These are phyloP conservation scores for Inonotus obliquus DNA, from an alignment of 1,284 basidiomycete genomes.

Conservation along the genomic window DNA sequence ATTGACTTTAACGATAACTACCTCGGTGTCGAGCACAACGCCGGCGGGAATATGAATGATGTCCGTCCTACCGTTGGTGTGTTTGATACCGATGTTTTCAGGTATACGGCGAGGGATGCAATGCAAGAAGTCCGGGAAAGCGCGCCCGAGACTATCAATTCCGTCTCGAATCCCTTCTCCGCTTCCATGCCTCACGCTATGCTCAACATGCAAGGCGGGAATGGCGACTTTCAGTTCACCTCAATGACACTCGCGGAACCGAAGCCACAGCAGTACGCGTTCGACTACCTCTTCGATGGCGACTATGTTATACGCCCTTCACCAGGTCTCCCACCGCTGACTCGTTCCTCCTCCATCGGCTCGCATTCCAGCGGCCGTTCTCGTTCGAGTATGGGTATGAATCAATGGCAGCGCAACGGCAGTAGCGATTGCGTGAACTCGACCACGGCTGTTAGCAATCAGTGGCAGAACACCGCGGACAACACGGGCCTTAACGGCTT, in stretches of 20 bases:
- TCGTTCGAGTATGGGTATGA: conserved; percentile 7
- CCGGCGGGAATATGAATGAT: neutral
- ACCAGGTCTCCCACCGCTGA: conserved; percentile 9
- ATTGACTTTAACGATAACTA: conserved; percentile 10
- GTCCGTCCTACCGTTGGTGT: neutral
- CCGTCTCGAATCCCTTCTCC: neutral
- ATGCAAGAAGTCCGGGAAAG: neutral
- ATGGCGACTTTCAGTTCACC: neutral
- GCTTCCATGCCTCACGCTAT: neutral
- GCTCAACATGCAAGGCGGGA: neutral
- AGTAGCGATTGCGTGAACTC: neutral
- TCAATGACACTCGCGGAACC: neutral
- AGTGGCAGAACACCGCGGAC: conserved; percentile 4
- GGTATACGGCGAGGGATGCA: neutral
- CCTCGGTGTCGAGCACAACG: conserved; percentile 7
- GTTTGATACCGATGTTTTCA: conserved; percentile 1
- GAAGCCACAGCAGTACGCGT: conserved; percentile 3
- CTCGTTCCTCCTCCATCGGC: conserved; percentile 15
- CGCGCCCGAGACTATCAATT: neutral
- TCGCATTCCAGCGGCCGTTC: conserved; percentile 17
- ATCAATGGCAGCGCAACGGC: neutral
- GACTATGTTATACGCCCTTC: neutral
- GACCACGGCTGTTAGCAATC: neutral
- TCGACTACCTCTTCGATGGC: conserved; percentile 9
- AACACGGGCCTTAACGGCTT: neutral